Evolutionary conservation across 192 early-diverging fungal species (phyloP), one percentile per base, ranked within the genome.

Genomic region (Backusella australiensis): DNA sequence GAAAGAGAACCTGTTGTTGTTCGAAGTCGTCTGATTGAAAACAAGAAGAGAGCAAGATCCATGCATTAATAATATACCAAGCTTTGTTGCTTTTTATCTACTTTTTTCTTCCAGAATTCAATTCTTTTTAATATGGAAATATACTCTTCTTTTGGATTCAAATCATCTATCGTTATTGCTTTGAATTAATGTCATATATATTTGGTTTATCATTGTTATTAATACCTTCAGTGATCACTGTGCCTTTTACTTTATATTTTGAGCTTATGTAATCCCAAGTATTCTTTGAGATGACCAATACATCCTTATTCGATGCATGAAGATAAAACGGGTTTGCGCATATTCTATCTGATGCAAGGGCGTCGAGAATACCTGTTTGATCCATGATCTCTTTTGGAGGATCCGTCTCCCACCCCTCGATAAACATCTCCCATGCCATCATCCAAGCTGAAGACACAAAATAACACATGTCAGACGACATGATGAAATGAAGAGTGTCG

Each of bases 41-140:
- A 36, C 32, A 77, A 77, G n/a, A 71, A 77, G 35, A 41, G 75
- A 42, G 75, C 75, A 9, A 26, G 69, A n/a, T 77, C 75, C 38
- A 77, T 77, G 75, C 75, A 77, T 66, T 77, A 71, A 76, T 3
- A 42, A 32, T 29, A 71, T 46, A 34, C 23, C 11, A 21, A 11
- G 41, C 4, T 41, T 69, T 38, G 8, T 69, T 38, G 34, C 11
- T 39, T 8, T 41, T 41, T 23, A 39, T 41, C 34, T 11, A 23
- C 35, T 29, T 38, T 69, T 38, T 69, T 69, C 21, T 69, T 69
- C 68, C 68, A 69, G 21, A 39, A 69, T 38, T 9, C 34, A 41
- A 69, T 69, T 41, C 68, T 35, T 41, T 69, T 35, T 41, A 69
- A 39, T 41, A 69, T 69, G 17, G 68, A 69, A 41, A 23, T 11